Base-by-base conservation (phyloP, 352 stramenopile genomes). In the Phytophthora pisi region DNA sequence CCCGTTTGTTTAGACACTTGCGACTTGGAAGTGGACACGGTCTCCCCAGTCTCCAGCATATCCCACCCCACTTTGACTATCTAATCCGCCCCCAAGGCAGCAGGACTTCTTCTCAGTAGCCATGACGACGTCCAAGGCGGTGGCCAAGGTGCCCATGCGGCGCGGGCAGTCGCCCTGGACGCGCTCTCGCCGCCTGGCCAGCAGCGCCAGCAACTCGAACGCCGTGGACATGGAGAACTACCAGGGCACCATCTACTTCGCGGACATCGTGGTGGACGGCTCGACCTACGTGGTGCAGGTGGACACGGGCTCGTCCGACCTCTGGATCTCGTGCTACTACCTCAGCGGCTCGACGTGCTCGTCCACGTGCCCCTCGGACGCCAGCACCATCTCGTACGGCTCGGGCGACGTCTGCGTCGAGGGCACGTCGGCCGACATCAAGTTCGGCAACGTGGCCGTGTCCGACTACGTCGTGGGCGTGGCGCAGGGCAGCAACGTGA, bases 251-350 rank as follows among this genome's bases (percentile, higher is more conserved):
- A 88, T 88, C 58, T 94, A 91, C 81, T 83, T 85, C 20, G 83
- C 78, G 16, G 67, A 82, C 36, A 68, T 94, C 20, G 42, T 53
- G n/a, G 70, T 94, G 42, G 72, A 79, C 51, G 56, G 55, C 50
- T 66, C 68, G 5, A 64, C 61, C 2, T 91, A 81, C 71, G 64
- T 72, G 0, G 76, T 93, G 57, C 74, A 87, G 20, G 72, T 93
- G 18, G 86, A 94, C 71, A 94, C 84, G 6, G 86, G 86, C 49
- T 94, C 86, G 46, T 90, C 86, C 13, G 84, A 94, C 65, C 66
- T 91, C 7, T 94, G 86, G 84, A 68, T 94, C 62, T 86, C 82
- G 11, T 94, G 86, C 63, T 79, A 78, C 45, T 86, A 78, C 68
- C 62, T 89, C 46, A 73, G 55, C 23, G 47, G 64, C 49, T 61